A percentile compares a stretch with the other conserved stretches of the same genome.
These are phyloP conservation scores for Choiromyces venosus DNA, from an alignment of 495 filamentous ascomycete genomes.

Conservation along the genomic window DNA sequence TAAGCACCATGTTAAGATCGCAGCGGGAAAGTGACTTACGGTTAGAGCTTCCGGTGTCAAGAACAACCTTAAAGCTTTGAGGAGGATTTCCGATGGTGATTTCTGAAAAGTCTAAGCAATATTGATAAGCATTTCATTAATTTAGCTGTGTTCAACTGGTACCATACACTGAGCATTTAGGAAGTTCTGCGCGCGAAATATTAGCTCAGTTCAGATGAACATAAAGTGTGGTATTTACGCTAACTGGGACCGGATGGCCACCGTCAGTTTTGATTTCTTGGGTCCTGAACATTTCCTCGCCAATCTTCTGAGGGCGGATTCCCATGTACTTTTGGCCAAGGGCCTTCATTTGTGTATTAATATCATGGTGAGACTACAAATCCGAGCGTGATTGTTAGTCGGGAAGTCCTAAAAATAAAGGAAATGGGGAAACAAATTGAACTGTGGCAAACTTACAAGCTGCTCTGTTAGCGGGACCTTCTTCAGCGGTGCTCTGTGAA, in stretches of 20 bases:
- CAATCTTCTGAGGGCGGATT: constrained; percentile 61
- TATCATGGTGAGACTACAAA: constrained; percentile 63
- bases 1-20: constrained; percentile 3
- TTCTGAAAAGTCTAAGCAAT: constrained; percentile 79
- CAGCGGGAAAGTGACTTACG: constrained; percentile 35
- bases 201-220: constrained; percentile 22
- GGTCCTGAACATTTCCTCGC: constrained; percentile 72
- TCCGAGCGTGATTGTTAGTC: not conserved
- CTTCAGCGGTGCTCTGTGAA: constrained; percentile 93
- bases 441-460: constrained; percentile 58
- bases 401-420: not conserved
- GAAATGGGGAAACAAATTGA: not conserved
- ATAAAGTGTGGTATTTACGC: constrained; percentile 39
- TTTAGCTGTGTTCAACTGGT: not conserved
- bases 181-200: constrained; percentile 60
- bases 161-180: constrained; percentile 95
- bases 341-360: constrained; percentile 70
- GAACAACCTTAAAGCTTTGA: constrained; percentile 94
- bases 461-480: constrained; percentile 91
- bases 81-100: constrained; percentile 87
- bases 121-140: constrained; percentile 2
- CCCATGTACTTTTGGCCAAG: constrained; percentile 95
- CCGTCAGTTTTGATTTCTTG: constrained; percentile 59
- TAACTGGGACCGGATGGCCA: constrained; percentile 78
- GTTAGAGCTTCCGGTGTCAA: constrained; percentile 98